Percentiles rank a stretch among this genome's conserved stretches.
These are phyloP conservation scores for Coemansia aciculifera DNA, from an alignment of 192 early-diverging fungal genomes.

Conservation along the genomic window DNA sequence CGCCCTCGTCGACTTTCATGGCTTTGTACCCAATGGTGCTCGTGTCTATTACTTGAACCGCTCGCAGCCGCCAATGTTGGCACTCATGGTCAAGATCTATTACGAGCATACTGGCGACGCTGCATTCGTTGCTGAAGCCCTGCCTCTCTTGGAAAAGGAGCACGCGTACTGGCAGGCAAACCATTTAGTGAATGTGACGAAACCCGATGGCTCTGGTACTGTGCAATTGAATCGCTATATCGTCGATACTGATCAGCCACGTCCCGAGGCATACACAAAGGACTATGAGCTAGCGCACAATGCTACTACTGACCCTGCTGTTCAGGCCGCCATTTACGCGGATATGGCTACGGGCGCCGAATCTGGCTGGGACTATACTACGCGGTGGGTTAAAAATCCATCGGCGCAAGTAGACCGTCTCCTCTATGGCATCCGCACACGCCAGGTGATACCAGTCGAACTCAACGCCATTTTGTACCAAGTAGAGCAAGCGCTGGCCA, in stretches of 20 bases:
- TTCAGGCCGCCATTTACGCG: slow-evolving; percentile 53
- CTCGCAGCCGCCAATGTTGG: slow-evolving; percentile 73
- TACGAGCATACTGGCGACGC: slow-evolving; percentile 56
- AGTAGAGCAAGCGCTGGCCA: slow-evolving; percentile 25
- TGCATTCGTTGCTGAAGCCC: slow-evolving; percentile 45
- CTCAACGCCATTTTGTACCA: slow-evolving; percentile 71
- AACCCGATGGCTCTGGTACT: neutral
- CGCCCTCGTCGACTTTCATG: slow-evolving; percentile 59
- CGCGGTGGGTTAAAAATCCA: slow-evolving; percentile 59
- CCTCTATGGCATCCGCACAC: slow-evolving; percentile 59
- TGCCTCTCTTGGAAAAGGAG: slow-evolving; percentile 62
- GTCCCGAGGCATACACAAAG: slow-evolving; percentile 67
- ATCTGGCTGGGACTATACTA: slow-evolving; percentile 72
- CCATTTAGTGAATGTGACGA: slow-evolving; percentile 49
- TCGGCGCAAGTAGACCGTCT: slow-evolving; percentile 21
- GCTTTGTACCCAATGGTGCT: slow-evolving; percentile 77
- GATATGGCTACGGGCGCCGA: slow-evolving; percentile 71
- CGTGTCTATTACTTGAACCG: slow-evolving; percentile 73
- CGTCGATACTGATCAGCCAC: slow-evolving; percentile 58
- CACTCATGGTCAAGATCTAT: slow-evolving; percentile 68
- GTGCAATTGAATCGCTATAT: slow-evolving; percentile 56
- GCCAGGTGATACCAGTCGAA: slow-evolving; percentile 64
- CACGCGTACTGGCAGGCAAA: slow-evolving; percentile 64
- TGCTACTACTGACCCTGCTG: slow-evolving; percentile 18
- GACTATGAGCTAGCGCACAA: slow-evolving; percentile 60